Conservation (phyloP, 139 green algal species). For the Chlorella sp. region DNA sequence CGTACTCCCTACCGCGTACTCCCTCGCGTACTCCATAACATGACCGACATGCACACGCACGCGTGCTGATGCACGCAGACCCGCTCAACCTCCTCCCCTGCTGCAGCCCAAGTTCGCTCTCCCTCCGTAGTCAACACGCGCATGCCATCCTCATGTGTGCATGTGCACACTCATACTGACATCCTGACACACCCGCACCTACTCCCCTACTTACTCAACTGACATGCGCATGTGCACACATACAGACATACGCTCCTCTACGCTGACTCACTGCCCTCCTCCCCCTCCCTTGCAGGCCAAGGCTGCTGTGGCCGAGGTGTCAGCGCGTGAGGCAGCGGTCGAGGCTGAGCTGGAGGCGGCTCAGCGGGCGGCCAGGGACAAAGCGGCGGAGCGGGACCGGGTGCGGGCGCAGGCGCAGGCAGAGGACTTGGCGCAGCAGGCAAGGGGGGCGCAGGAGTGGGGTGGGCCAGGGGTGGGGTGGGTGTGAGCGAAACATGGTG, state of each 20-base stretch:
- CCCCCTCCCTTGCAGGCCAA: neutral
- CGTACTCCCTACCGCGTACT: too few species aligned
- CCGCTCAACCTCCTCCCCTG: too few species aligned
- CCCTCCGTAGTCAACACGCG: too few species aligned
- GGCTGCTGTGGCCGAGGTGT: neutral
- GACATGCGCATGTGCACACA: too few species aligned
- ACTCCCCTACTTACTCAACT: too few species aligned
- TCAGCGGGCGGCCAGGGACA: constrained; percentile 4
- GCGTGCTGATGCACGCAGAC: too few species aligned
- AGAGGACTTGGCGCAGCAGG: constrained; percentile 38
- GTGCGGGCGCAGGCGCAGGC: constrained; percentile 33
- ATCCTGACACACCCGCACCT: too few species aligned
- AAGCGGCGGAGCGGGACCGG: constrained; percentile 64
- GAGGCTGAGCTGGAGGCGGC: constrained; percentile 14
- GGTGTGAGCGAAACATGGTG: neutral
- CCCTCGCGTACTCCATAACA: too few species aligned
- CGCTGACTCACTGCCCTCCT: neutral
- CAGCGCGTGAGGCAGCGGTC: neutral
- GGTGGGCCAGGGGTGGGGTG: neutral
- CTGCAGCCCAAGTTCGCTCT: too few species aligned
- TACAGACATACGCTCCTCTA: neutral
- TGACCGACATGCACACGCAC: too few species aligned
- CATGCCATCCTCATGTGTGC: too few species aligned
- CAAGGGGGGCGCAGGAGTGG: neutral
- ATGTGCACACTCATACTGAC: neutral